Conservation (phyloP, 805 yeast species). For the Debaryomyces castellii region DNA sequence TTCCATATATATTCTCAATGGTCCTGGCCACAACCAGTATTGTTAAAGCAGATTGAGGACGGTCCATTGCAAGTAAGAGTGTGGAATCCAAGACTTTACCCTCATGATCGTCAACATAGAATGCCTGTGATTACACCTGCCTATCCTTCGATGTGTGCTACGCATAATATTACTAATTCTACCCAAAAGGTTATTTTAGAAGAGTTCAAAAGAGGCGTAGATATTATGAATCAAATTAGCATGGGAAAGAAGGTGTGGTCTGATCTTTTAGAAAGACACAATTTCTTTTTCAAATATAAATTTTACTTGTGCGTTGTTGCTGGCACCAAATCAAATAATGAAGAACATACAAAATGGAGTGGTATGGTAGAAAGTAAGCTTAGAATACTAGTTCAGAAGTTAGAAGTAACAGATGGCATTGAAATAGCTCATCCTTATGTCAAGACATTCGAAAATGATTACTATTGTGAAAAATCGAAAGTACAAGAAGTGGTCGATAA, state of each 20-base stretch:
- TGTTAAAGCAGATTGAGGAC: slow-evolving; percentile 89
- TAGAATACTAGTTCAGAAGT: slow-evolving; percentile 76
- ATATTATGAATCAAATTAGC: slow-evolving; percentile 66
- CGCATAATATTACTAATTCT: slow-evolving; percentile 89
- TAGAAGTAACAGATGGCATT: slow-evolving; percentile 76
- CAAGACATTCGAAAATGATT: slow-evolving; percentile 65
- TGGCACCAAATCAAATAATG: slow-evolving; percentile 68
- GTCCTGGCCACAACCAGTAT: slow-evolving; percentile 99
- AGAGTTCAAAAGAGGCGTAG: slow-evolving; percentile 79
- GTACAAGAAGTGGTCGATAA: slow-evolving; percentile 56
- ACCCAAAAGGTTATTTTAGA: slow-evolving; percentile 77
- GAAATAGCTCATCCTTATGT: slow-evolving; percentile 88
- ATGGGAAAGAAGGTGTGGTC: slow-evolving; percentile 68
- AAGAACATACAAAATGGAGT: slow-evolving; percentile 86
- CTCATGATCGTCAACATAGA: slow-evolving; percentile 83
- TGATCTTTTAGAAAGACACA: slow-evolving; percentile 74
- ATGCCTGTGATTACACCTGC: slow-evolving; percentile 99
- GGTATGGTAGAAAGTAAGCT: slow-evolving; percentile 91
- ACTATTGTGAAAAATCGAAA: slow-evolving; percentile 45
- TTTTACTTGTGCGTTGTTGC: slow-evolving; percentile 83
- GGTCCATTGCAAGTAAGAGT: slow-evolving; percentile 95
- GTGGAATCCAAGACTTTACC: slow-evolving; percentile 93
- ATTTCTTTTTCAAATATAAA: slow-evolving; percentile 80
- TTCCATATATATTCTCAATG: slow-evolving; percentile 83
- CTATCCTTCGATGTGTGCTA: slow-evolving; percentile 98